Conservation (phyloP, 495 filamentous ascomycete genomes). For the Bombardia bombarda region DNA sequence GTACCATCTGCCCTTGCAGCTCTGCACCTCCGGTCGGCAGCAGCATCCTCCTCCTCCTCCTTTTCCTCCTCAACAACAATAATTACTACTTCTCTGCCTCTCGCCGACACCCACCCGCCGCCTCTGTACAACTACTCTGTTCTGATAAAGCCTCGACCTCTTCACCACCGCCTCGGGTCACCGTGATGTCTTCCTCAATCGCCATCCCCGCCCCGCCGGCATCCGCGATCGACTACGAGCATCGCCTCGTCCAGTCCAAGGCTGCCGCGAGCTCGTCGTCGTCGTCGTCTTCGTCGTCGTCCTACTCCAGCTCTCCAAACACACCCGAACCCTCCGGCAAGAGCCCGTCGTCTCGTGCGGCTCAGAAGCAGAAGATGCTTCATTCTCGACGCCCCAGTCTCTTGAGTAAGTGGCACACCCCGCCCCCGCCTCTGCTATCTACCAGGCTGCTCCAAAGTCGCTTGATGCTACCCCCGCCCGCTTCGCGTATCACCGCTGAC, state of each 20-base stretch:
- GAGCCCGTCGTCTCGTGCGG: slow-evolving; percentile 24
- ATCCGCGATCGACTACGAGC: slow-evolving; percentile 16
- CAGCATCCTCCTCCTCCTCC: slow-evolving; percentile 4
- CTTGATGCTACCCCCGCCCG: no score
- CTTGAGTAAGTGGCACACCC: slow-evolving; percentile 38
- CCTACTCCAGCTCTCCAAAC: slow-evolving; percentile 45
- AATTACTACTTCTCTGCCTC: not conserved
- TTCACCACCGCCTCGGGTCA: not conserved
- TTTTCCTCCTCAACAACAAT: not conserved
- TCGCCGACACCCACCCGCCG: not conserved
- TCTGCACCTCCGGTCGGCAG: slow-evolving; percentile 18
- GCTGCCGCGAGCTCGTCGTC: slow-evolving; percentile 35
- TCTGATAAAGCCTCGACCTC: not conserved
- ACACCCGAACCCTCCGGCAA: slow-evolving; percentile 29
- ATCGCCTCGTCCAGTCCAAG: slow-evolving; percentile 28
- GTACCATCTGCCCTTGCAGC: slow-evolving; percentile 13
- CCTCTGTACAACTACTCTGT: not conserved
- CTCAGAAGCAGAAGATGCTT: slow-evolving; percentile 33
- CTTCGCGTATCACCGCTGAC: no score
- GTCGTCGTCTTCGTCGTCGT: slow-evolving; percentile 44
- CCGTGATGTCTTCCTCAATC: slow-evolving; percentile 45
- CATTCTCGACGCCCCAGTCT: slow-evolving; percentile 47
- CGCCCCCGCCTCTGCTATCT: no score
- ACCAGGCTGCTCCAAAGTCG: no score
- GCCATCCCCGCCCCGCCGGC: slow-evolving; percentile 38